A percentile compares a stretch with the other conserved stretches of the same genome.
Conservation (phyloP, 306 rosid genomes). For the Leucaena leucocephala region DNA sequence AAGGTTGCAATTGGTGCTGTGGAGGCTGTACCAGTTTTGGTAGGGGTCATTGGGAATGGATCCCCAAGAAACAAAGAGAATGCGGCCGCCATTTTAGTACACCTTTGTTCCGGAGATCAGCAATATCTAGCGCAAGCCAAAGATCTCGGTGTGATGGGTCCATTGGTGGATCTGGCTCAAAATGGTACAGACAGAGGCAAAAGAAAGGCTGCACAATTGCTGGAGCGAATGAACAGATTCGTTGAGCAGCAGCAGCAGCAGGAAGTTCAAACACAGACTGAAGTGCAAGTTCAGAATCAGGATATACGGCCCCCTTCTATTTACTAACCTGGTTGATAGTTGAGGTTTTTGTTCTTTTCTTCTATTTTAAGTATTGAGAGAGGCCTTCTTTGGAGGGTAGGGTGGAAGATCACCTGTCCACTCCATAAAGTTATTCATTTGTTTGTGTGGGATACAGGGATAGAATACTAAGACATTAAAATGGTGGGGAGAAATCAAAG, state of each 20-base stretch:
- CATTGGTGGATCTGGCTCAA: constrained; percentile 75
- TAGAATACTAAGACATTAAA: constrained; percentile 36
- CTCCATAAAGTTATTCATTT: constrained; percentile 67
- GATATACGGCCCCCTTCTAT: constrained; percentile 48
- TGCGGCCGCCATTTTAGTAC: constrained; percentile 92
- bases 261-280: constrained; percentile 51
- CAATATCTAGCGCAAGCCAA: constrained; percentile 73
- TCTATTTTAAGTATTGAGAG: constrained; percentile 51
- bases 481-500: constrained; percentile 27
- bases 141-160: constrained; percentile 66
- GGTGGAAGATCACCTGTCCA: constrained; percentile 91
- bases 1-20: constrained; percentile 79
- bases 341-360: constrained; percentile 51
- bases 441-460: constrained; percentile 57
- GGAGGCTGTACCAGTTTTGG: constrained; percentile 87
- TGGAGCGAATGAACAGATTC: constrained; percentile 80
- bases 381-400: constrained; percentile 50
- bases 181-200: constrained; percentile 95
- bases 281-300: constrained; percentile 53
- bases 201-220: constrained; percentile 86
- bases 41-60: constrained; percentile 77
- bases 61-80: constrained; percentile 97
- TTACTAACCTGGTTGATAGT: constrained; percentile 44
- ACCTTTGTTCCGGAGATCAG: constrained; percentile 84
- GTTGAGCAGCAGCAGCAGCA: constrained; percentile 55